Percentiles rank a stretch among this genome's conserved stretches.
Evolutionary conservation across 306 rosid species (phyloP).

Genomic region (Sindora glabra): DNA sequence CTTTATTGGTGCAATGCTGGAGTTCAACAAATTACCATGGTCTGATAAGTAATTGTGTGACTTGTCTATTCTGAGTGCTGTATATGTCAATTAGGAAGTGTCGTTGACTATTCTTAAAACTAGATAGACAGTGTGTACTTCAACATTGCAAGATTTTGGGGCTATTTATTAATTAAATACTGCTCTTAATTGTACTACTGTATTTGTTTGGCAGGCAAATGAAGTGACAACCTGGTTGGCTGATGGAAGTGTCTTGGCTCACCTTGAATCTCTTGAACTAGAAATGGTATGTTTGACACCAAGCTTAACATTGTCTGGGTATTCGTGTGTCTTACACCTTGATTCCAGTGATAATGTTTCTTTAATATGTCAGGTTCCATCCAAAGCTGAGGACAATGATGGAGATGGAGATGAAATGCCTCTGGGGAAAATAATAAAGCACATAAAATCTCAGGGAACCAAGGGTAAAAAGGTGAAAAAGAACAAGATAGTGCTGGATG

Average conservation of each 20-base stretch:
- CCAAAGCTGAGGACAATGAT: conserved; percentile 48
- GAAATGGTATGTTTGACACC: conserved; percentile 52
- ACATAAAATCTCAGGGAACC: conserved; percentile 50
- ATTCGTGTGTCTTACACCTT: conserved; percentile 16
- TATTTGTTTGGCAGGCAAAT: conserved; percentile 38
- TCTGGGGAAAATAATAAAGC: conserved; percentile 63
- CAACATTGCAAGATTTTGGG: background rate
- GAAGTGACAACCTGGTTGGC: conserved; percentile 71
- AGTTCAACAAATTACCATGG: no score
- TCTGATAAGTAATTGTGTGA: no score
- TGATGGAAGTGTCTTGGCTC: conserved; percentile 57
- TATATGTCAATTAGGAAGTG: no score
- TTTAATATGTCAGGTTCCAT: conserved; percentile 37
- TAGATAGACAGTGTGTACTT: background rate
- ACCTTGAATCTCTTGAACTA: conserved; percentile 78
- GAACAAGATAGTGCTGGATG: conserved; percentile 36
- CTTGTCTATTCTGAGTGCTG: no score
- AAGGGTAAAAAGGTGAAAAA: conserved; percentile 55
- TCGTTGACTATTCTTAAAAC: no score
- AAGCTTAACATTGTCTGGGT: conserved; percentile 4
- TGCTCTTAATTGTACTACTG: conserved; percentile 17
- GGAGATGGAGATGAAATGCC: conserved; percentile 61
- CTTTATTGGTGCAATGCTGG: no score
- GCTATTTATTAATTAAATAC: background rate
- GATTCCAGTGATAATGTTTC: conserved; percentile 13